Conservation (phyloP, 1,139 yeast species). For the Zhuliangozyma blackwelliae region DNA sequence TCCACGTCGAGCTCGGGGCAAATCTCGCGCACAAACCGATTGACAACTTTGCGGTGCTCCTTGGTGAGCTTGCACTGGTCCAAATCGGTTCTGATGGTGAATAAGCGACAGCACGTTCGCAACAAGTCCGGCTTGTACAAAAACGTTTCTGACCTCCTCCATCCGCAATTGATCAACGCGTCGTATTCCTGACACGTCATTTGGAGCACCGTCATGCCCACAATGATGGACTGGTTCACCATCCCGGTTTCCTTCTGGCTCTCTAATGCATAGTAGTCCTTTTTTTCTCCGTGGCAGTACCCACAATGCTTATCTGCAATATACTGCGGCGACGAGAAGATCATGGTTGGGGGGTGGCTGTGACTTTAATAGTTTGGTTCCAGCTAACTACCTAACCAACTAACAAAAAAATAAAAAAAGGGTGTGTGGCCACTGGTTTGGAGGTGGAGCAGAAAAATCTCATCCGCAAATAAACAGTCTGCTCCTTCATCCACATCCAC, state of each 20-base stretch:
- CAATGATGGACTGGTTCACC: conserved; percentile 26
- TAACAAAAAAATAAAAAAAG: not conserved
- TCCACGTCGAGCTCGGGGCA: conserved; percentile 10
- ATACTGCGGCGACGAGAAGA: conserved; percentile 18
- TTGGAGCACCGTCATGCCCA: conserved; percentile 47
- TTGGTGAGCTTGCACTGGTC: conserved; percentile 47
- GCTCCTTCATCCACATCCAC: not conserved
- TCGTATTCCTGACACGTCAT: conserved; percentile 58
- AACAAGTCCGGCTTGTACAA: conserved; percentile 71
- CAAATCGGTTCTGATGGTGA: conserved; percentile 66
- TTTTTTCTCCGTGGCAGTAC: conserved; percentile 54
- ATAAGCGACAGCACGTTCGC: conserved; percentile 76
- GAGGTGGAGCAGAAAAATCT: not conserved
- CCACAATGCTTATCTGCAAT: conserved; percentile 48
- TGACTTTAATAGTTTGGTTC: no score
- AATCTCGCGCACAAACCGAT: conserved; percentile 52
- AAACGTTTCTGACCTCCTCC: conserved; percentile 72
- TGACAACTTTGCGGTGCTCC: conserved; percentile 63
- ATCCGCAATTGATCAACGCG: conserved; percentile 63
- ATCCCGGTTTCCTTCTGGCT: conserved; percentile 12
- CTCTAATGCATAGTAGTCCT: conserved; percentile 34
- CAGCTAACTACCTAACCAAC: no score
- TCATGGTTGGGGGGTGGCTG: conserved; percentile 1
- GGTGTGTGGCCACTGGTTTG: no score
- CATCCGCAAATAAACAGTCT: not conserved